Conservation (phyloP, 306 rosid genomes). For the Cucurbita moschata region DNA sequence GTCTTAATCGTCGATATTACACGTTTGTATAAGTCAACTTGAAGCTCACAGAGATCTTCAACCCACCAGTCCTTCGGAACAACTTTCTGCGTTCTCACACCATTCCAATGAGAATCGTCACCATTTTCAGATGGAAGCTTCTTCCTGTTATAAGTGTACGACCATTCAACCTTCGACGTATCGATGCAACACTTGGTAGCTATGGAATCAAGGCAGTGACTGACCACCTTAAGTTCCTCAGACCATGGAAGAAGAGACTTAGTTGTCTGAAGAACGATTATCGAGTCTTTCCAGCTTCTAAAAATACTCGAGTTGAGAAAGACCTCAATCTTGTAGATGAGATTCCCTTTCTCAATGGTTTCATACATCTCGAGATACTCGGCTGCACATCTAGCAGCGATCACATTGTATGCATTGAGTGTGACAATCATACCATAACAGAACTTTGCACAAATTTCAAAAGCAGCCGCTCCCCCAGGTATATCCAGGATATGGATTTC, state of each 20-base stretch:
- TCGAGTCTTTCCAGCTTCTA: slow-evolving; percentile 89
- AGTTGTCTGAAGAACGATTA: slow-evolving; percentile 84
- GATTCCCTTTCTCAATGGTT: slow-evolving; percentile 79
- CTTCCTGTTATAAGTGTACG: slow-evolving; percentile 74
- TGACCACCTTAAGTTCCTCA: slow-evolving; percentile 72
- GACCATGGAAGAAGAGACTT: slow-evolving; percentile 80
- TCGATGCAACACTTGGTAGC: slow-evolving; percentile 85
- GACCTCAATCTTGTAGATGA: slow-evolving; percentile 83
- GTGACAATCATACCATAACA: slow-evolving; percentile 88
- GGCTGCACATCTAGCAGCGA: slow-evolving; percentile 81
- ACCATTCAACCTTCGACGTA: slow-evolving; percentile 84
- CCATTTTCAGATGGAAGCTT: slow-evolving; percentile 68
- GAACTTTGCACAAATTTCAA: slow-evolving; percentile 89
- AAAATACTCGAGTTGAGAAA: slow-evolving; percentile 87
- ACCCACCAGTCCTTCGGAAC: slow-evolving; percentile 99
- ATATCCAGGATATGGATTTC: slow-evolving; percentile 65
- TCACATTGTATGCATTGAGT: slow-evolving; percentile 85
- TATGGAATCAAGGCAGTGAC: slow-evolving; percentile 72
- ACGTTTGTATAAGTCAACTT: slow-evolving; percentile 60
- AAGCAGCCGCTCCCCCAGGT: slow-evolving; percentile 91
- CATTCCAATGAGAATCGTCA: slow-evolving; percentile 54
- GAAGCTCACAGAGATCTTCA: slow-evolving; percentile 87
- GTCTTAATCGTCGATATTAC: slow-evolving; percentile 44
- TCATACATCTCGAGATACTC: slow-evolving; percentile 92
- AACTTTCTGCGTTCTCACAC: slow-evolving; percentile 45